Evolutionary conservation across 208 protist genomes (phyloP).

Genomic region (Leishmania amazonensis): DNA sequence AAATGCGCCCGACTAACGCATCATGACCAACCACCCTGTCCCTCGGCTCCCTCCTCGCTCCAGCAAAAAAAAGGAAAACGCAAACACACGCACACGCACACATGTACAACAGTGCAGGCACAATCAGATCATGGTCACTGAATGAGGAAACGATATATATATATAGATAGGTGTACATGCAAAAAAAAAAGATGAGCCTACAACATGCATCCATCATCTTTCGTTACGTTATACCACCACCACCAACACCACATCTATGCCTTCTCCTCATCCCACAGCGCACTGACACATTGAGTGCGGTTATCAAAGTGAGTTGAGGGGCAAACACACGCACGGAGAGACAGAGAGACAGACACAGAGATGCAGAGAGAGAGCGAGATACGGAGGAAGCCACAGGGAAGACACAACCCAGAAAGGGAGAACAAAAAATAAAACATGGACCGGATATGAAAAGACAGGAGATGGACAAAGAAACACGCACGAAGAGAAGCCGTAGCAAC

Average conservation of each 20-base stretch:
- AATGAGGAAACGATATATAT: neutral
- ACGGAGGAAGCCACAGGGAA: neutral
- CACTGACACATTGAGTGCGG: too few relatives aligned
- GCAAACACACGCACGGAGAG: neutral
- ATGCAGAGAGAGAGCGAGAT: neutral
- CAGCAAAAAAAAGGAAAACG: neutral
- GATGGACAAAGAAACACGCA: neutral
- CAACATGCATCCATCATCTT: too few relatives aligned
- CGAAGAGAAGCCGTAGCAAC: neutral
- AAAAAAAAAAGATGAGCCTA: too few relatives aligned
- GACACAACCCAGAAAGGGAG: neutral
- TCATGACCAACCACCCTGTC: neutral
- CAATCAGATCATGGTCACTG: neutral
- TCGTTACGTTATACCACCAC: too few relatives aligned
- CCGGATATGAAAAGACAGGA: neutral
- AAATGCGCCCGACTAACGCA: too few relatives aligned
- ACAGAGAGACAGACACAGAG: neutral
- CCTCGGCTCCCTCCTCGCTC: neutral
- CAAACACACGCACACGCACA: neutral
- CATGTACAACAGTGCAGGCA: neutral
- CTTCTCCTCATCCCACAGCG: too few relatives aligned
- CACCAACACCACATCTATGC: too few relatives aligned
- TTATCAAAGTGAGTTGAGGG: too few relatives aligned
- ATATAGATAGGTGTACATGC: too few relatives aligned
- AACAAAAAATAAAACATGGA: neutral